phyloP scores from a whole-genome alignment of 2,329 filamentous ascomycete species.

The Cladosporium oxysporum region DNA sequence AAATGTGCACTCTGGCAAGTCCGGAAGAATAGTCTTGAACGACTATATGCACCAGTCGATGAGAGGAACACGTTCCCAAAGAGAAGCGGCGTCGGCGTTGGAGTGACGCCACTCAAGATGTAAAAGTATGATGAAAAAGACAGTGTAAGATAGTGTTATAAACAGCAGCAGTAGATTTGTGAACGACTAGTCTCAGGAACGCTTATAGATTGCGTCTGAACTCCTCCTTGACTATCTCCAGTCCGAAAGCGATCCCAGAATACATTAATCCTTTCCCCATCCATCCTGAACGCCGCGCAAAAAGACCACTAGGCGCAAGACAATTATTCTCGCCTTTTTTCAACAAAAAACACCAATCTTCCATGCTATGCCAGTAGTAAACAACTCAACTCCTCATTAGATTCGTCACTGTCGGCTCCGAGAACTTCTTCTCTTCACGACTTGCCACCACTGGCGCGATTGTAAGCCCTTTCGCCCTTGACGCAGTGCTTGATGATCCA shows the following conservation, averaged over 20 bases:
- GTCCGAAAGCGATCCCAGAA: neutral
- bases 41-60: too few relatives aligned
- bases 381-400: neutral
- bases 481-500: slow-evolving; percentile 97
- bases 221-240: neutral
- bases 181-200: neutral
- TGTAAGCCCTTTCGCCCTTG: slow-evolving; percentile 44
- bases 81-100: neutral
- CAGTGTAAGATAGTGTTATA: neutral
- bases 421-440: neutral
- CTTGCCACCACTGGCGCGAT: slow-evolving; percentile 11
- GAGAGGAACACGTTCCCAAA: too few relatives aligned
- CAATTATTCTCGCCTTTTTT: neutral
- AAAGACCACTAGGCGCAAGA: neutral
- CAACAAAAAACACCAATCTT: neutral
- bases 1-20: neutral
- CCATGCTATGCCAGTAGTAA: neutral
- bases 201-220: neutral
- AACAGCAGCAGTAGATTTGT: neutral
- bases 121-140: neutral
- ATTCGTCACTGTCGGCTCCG: neutral
- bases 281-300: neutral
- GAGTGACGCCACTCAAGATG: neutral
- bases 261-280: neutral
- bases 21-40: too few relatives aligned